These are phyloP conservation scores for Pseudogymnoascus sp. DNA, from an alignment of 2,329 filamentous ascomycete genomes.

Conservation along the genomic window DNA sequence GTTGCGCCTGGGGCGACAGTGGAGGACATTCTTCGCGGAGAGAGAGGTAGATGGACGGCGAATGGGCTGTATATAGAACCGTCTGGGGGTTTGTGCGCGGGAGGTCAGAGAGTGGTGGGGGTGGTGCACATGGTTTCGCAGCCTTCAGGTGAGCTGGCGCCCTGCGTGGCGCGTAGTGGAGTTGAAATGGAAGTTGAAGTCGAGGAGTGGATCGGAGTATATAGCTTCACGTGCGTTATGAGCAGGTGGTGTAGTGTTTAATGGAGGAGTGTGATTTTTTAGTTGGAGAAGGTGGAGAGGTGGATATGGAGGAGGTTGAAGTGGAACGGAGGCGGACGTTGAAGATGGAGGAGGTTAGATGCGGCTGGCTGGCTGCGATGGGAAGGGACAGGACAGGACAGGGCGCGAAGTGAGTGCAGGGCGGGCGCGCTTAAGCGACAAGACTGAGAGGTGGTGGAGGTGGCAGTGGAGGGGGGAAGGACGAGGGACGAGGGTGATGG, in stretches of 20 bases:
- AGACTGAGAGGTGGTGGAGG: neutral
- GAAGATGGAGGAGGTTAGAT: neutral
- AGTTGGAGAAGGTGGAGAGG: neutral
- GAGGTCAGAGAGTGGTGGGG: neutral
- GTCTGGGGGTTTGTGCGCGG: neutral
- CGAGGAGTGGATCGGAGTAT: neutral
- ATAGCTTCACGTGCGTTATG: neutral
- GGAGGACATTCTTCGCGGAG: neutral
- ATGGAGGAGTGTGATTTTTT: neutral
- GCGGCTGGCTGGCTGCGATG: neutral
- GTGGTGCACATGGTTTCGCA: neutral
- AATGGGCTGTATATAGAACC: neutral
- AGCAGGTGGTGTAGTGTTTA: neutral
- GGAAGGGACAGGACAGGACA: neutral
- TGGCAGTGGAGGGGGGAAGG: neutral
- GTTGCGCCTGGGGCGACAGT: neutral
- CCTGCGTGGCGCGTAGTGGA: neutral
- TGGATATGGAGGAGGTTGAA: neutral
- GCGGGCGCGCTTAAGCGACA: neutral
- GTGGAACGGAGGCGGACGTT: neutral
- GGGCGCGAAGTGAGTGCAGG: neutral
- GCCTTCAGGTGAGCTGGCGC: neutral
- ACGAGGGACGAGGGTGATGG: neutral
- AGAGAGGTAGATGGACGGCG: neutral
- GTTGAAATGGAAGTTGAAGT: neutral